Conservation (phyloP, 1,284 basidiomycete species). For the Cutaneotrichosporon sp. region DNA sequence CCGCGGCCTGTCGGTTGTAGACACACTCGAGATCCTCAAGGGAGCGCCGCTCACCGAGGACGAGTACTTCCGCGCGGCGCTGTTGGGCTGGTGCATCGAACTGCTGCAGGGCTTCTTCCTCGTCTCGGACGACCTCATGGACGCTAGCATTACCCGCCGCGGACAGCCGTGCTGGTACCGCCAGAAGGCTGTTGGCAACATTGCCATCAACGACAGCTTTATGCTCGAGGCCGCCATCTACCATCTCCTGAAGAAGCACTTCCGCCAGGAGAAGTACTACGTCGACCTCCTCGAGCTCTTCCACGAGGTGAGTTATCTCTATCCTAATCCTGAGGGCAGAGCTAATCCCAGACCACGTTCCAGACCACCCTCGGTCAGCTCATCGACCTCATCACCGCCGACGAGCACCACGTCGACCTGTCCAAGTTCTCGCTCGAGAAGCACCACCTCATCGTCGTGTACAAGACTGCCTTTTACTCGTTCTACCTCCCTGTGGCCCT, state of each 20-base stretch:
- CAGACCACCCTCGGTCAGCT: slow-evolving; percentile 96
- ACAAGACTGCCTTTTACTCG: slow-evolving; percentile 98
- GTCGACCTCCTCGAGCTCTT: slow-evolving; percentile 87
- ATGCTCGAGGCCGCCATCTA: slow-evolving; percentile 97
- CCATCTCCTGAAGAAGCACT: slow-evolving; percentile 82
- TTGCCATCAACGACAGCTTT: slow-evolving; percentile 96
- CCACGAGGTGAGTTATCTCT: slow-evolving; percentile 62
- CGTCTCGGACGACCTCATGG: slow-evolving; percentile 98
- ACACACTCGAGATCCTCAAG: slow-evolving; percentile 85
- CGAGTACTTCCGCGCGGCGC: slow-evolving; percentile 85
- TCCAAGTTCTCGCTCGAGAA: slow-evolving; percentile 77
- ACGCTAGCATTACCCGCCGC: slow-evolving; percentile 84
- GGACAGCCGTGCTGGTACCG: slow-evolving; percentile 98
- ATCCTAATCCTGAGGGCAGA: not conserved
- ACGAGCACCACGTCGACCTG: slow-evolving; percentile 84
- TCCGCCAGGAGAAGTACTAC: slow-evolving; percentile 78
- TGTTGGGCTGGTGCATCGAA: slow-evolving; percentile 96
- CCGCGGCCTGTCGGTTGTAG: slow-evolving; percentile 90
- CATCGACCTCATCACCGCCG: slow-evolving; percentile 91
- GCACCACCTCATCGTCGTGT: slow-evolving; percentile 92
- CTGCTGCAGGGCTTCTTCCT: slow-evolving; percentile 98
- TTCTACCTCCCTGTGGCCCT: slow-evolving; percentile 98
- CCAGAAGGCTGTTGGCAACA: slow-evolving; percentile 68
- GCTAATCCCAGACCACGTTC: slow-evolving; percentile 64
- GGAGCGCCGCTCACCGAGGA: slow-evolving; percentile 64